Evolutionary conservation across 2,329 filamentous ascomycete species (phyloP).

Genomic region (Claviceps digitariae): DNA sequence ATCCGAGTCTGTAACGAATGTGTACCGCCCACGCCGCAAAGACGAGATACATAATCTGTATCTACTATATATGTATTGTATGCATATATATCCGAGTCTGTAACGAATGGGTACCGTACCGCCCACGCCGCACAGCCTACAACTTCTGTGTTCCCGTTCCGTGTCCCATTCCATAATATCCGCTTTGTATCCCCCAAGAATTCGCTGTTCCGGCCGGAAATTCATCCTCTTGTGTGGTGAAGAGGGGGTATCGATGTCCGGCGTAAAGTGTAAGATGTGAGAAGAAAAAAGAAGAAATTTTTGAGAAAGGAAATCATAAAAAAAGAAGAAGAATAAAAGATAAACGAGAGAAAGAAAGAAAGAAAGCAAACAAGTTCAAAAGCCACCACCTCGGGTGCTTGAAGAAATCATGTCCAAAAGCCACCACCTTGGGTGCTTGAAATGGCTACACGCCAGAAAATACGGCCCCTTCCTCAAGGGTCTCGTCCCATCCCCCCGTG

Average conservation of each 20-base stretch:
- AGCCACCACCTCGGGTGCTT: too few relatives aligned
- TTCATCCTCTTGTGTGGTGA: not conserved
- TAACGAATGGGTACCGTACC: too few relatives aligned
- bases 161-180: too few relatives aligned
- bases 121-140: not conserved
- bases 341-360: not conserved
- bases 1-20: too few relatives aligned
- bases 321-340: not conserved
- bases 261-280: too few relatives aligned
- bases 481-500: constrained; percentile 81
- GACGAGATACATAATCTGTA: too few relatives aligned
- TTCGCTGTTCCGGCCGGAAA: not conserved
- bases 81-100: too few relatives aligned
- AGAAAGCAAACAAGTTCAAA: not conserved
- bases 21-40: not conserved
- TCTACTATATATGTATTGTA: not conserved
- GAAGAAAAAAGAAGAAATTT: not conserved
- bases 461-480: constrained; percentile 42
- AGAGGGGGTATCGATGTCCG: not conserved
- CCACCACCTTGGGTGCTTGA: not conserved
- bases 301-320: not conserved
- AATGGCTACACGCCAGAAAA: constrained; percentile 28
- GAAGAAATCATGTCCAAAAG: not conserved
- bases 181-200: too few relatives aligned
- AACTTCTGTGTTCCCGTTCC: too few relatives aligned